phyloP scores from a whole-genome alignment of 2,329 filamentous ascomycete genomes.

The Fusarium pseudoanthophilum region DNA sequence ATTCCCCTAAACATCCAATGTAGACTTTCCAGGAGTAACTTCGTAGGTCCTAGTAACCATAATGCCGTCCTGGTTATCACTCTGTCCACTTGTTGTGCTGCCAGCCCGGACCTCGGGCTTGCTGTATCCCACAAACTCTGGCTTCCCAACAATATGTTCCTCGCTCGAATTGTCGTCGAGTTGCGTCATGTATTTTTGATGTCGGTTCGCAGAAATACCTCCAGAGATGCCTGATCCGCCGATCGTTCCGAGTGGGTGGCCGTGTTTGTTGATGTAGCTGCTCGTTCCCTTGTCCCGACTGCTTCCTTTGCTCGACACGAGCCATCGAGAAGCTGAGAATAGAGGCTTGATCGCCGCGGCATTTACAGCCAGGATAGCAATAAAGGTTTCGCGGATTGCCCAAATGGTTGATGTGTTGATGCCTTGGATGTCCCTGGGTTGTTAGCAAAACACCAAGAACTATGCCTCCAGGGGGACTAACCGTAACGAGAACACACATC shows the following conservation, averaged over 20 bases:
- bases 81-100: conserved; percentile 36
- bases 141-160: conserved; percentile 46
- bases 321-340: conserved; percentile 49
- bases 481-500: conserved; percentile 53
- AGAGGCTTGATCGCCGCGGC: conserved; percentile 55
- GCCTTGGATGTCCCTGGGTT: conserved; percentile 44
- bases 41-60: conserved; percentile 43
- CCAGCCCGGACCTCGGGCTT: conserved; percentile 37
- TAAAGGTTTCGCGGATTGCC: conserved; percentile 57
- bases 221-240: conserved; percentile 34
- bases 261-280: conserved; percentile 41
- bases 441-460: not conserved
- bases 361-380: conserved; percentile 57
- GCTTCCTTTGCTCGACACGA: conserved; percentile 48
- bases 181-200: conserved; percentile 39
- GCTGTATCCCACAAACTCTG: conserved; percentile 29
- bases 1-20: conserved; percentile 36
- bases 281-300: conserved; percentile 42
- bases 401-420: conserved; percentile 55
- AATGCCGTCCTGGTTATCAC: conserved; percentile 33
- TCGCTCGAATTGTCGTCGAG: conserved; percentile 48
- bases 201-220: conserved; percentile 17
- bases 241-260: conserved; percentile 43
- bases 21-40: conserved; percentile 38
- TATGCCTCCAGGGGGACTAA: not conserved